Evolutionary conservation across 2,329 filamentous ascomycete genomes (phyloP).

Genomic region (Penicillium brevicompactum): DNA sequence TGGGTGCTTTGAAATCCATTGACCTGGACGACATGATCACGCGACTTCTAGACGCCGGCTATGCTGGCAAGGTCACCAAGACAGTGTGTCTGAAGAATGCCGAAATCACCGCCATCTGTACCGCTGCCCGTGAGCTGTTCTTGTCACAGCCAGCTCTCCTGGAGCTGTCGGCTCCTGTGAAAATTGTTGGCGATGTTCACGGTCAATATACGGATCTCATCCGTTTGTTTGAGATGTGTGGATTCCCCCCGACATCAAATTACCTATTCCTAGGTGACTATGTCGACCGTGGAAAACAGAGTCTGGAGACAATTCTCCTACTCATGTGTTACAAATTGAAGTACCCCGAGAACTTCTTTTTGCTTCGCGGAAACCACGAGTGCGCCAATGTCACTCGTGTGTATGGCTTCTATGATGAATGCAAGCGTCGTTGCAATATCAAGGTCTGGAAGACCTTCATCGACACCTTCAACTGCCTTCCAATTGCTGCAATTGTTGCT

Average conservation of each 20-base stretch:
- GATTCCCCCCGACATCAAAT: constrained; percentile 88
- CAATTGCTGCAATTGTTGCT: constrained; percentile 94
- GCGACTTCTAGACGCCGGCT: constrained; percentile 88
- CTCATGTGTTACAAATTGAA: constrained; percentile 96
- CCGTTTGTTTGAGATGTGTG: constrained; percentile 98
- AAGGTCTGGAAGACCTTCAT: constrained; percentile 99
- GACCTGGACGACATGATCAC: constrained; percentile 98
- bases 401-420: constrained; percentile 98
- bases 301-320: constrained; percentile 88
- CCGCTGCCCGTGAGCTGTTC: constrained; percentile 83
- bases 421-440: constrained; percentile 92
- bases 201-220: constrained; percentile 96
- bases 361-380: constrained; percentile 92
- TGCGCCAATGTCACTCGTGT: constrained; percentile 95
- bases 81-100: constrained; percentile 96
- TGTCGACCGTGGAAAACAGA: constrained; percentile 94
- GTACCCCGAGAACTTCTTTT: constrained; percentile 95
- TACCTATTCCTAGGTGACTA: constrained; percentile 96
- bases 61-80: constrained; percentile 96
- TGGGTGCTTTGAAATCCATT: constrained; percentile 87
- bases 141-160: constrained; percentile 88
- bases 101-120: constrained; percentile 92
- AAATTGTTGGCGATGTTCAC: constrained; percentile 96
- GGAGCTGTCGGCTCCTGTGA: constrained; percentile 91
- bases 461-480: constrained; percentile 93